phyloP scores from a whole-genome alignment of 306 rosid genomes.

The Arachis hypogaea region DNA sequence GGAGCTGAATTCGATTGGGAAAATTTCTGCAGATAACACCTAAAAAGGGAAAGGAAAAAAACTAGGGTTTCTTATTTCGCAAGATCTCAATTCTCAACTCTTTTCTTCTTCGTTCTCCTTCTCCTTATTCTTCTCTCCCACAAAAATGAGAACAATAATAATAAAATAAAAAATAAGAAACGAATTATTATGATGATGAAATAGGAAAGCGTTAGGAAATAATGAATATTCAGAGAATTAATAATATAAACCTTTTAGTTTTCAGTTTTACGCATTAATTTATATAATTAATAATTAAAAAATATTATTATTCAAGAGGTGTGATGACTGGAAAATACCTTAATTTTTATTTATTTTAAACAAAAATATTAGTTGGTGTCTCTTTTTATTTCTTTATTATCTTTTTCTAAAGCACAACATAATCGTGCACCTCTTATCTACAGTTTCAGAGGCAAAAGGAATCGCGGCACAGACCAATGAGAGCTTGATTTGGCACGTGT shows the following conservation, averaged over 20 bases:
- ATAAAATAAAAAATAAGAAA: background rate
- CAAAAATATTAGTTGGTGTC: background rate
- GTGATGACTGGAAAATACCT: conserved; percentile 21
- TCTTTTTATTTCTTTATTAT: conserved; percentile 22
- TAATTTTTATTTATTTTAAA: background rate
- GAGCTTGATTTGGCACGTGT: conserved; percentile 9
- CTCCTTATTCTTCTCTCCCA: conserved; percentile 30
- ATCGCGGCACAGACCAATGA: conserved; percentile 42
- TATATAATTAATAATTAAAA: background rate
- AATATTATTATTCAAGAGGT: conserved; percentile 1
- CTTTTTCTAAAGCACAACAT: conserved; percentile 39
- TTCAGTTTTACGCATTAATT: background rate
- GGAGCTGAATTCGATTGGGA: conserved; percentile 34
- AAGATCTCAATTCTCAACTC: conserved; percentile 46
- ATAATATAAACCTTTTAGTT: conserved; percentile 23
- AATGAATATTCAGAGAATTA: conserved; percentile 42
- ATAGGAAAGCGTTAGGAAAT: conserved; percentile 38
- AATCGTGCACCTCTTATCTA: conserved; percentile 49
- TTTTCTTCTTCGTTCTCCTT: conserved; percentile 9
- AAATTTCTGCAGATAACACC: conserved; percentile 28
- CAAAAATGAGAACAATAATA: conserved; percentile 25
- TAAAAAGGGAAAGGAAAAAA: conserved; percentile 31
- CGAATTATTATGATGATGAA: conserved; percentile 33
- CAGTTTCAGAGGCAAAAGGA: background rate
- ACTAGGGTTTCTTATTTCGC: conserved; percentile 52